Evolutionary conservation across 805 yeast genomes (phyloP), one percentile per base, ranked within the genome.

Genomic region (Pichia cephalocereana): DNA sequence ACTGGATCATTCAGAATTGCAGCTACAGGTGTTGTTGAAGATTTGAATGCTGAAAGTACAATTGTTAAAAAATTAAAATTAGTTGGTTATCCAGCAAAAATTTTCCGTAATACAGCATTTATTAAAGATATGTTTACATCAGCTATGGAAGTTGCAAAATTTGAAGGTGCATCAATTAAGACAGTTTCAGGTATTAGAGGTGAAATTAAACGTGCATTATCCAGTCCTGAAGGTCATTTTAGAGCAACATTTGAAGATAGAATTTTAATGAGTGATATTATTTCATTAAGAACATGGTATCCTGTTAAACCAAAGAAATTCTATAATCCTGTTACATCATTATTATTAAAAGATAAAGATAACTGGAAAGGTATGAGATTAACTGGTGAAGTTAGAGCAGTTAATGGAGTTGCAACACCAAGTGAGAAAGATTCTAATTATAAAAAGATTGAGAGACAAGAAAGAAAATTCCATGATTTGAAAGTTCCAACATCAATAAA

Each of bases 141-240:
- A 51, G 77, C 95, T 0, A 73, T 93, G 67, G 99, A 93, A 69
- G 96, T 91, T 49, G 98, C 98, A 38, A 86, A 89, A 64, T 93
- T 93, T 62, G 99, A 93, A 70, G 99, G 99, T 50, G 99, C 99
- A 0, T 83, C 89, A 42, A 89, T 93, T 62, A 85, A 89, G 66
- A 95, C 99, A 0, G 99, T 93, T 6, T 86, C 96, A 8, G 99
- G 99, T 51, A 88, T 93, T 50, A 75, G 99, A 57, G 99, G 99
- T 66, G 98, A 93, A 66, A 91, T 93, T 58, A 93, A 93, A 65
- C 75, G 97, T 54, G 99, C 98, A 0, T 72, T 93, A 52, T 79
- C 96, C 10, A 85, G 86, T 57, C 96, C 97, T 0, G 98, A 91
- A 45, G 99, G 99, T 12, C 82, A 85, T 64, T 95, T 76, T 73